Evolutionary conservation across 2,329 filamentous ascomycete genomes (phyloP).

Genomic region (Exophiala sideris): DNA sequence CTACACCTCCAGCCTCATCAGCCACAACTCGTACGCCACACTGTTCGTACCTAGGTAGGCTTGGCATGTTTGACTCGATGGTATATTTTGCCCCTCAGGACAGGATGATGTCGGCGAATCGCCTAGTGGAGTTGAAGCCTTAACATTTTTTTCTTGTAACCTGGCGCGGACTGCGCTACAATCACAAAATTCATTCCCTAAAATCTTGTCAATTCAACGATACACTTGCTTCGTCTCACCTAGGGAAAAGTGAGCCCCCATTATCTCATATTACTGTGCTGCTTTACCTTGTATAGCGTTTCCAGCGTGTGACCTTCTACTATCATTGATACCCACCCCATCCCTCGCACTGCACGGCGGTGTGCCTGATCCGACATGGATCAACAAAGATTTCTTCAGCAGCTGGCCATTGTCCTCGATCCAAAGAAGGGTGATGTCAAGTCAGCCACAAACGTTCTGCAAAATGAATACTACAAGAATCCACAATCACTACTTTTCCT

Average conservation of each 20-base stretch:
- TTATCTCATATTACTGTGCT: too few species aligned
- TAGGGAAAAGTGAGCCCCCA: too few species aligned
- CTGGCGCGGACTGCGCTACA: too few species aligned
- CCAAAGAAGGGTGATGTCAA: slow-evolving; percentile 84
- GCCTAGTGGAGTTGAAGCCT: neutral
- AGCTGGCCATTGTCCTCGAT: slow-evolving; percentile 78
- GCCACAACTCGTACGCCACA: neutral
- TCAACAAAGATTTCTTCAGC: slow-evolving; percentile 76
- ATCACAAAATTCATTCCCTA: too few species aligned
- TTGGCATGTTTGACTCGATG: neutral
- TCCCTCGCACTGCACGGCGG: neutral
- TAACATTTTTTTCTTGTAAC: neutral
- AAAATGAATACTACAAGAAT: slow-evolving; percentile 88
- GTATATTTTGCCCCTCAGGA: too few species aligned
- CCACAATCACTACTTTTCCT: slow-evolving; percentile 80
- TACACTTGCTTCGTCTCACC: too few species aligned
- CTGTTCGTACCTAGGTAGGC: too few species aligned
- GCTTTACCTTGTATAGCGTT: neutral
- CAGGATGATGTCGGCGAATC: too few species aligned
- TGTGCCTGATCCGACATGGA: slow-evolving; percentile 56
- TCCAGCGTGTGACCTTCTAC: neutral
- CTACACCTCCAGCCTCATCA: too few species aligned
- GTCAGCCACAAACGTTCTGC: slow-evolving; percentile 81
- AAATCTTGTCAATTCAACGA: too few species aligned
- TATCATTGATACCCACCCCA: neutral